Conservation (phyloP, 2,329 filamentous ascomycete genomes). For the Trichoderma breve region DNA sequence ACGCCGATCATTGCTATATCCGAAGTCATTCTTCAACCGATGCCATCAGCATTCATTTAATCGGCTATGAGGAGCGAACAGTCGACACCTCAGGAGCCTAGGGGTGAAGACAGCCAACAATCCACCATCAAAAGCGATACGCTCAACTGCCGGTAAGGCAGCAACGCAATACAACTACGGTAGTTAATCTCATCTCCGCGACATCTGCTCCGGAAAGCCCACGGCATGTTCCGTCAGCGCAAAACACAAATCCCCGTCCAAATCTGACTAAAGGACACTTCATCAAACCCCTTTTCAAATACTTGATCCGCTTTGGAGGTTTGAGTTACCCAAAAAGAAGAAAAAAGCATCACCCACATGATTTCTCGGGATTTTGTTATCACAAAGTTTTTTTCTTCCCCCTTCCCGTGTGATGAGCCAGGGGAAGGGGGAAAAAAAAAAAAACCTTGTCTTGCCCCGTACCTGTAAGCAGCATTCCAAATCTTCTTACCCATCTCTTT, state of each 20-base stretch:
- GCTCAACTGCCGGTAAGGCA: neutral
- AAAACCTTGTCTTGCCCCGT: neutral
- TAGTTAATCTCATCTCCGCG: neutral
- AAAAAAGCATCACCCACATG: neutral
- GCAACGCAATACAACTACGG: neutral
- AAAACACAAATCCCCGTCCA: neutral
- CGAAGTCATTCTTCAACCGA: neutral
- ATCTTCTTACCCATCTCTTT: neutral
- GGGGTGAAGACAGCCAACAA: neutral
- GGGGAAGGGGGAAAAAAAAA: neutral
- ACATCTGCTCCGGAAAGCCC: neutral
- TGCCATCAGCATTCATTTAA: neutral
- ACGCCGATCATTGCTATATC: neutral
- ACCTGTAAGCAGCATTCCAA: constrained; percentile 3
- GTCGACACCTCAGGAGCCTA: neutral
- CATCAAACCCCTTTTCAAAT: neutral
- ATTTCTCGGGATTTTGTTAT: neutral
- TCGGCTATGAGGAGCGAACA: neutral
- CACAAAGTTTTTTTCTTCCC: neutral
- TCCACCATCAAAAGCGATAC: neutral
- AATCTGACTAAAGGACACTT: neutral
- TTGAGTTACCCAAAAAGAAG: neutral
- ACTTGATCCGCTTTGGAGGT: neutral
- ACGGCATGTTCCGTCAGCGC: neutral
- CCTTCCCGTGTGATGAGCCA: neutral